These are phyloP conservation scores for Rhododendron simsii DNA, from an alignment of 148 eudicot genomes.

Conservation along the genomic window DNA sequence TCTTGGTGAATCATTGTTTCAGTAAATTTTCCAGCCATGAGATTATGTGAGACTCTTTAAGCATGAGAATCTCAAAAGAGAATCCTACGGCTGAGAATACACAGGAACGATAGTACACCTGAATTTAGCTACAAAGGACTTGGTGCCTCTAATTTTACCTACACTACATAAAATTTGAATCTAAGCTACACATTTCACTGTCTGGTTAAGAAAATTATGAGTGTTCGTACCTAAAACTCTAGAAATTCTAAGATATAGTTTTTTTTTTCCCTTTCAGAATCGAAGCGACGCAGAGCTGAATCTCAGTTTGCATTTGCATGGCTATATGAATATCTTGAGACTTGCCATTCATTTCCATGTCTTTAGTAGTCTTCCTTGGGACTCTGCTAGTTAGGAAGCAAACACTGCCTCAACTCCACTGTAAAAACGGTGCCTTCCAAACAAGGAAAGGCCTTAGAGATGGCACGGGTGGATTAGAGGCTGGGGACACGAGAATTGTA, in stretches of 20 bases:
- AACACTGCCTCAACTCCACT: too few relatives aligned
- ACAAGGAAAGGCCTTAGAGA: too few relatives aligned
- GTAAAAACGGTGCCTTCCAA: too few relatives aligned
- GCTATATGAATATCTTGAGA: constrained; percentile 6
- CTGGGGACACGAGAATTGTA: too few relatives aligned
- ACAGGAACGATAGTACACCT: background rate
- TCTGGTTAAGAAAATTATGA: background rate
- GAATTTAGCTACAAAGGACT: background rate
- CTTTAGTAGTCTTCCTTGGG: constrained; percentile 83
- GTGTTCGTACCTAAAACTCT: background rate
- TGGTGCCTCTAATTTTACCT: background rate
- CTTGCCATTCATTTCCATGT: constrained; percentile 95
- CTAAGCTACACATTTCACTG: background rate
- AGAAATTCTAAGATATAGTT: background rate
- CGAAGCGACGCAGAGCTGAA: too few relatives aligned
- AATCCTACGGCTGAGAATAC: background rate
- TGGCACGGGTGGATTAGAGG: too few relatives aligned
- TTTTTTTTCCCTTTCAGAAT: too few relatives aligned
- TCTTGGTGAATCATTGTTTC: background rate
- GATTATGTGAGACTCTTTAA: background rate
- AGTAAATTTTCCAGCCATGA: background rate
- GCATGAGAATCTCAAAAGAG: background rate
- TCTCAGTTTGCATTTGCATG: too few relatives aligned
- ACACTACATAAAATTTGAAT: background rate
- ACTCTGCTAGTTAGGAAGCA: constrained; percentile 34